Base-by-base conservation (phyloP, 306 rosid genomes). In the Vicia faba region DNA sequence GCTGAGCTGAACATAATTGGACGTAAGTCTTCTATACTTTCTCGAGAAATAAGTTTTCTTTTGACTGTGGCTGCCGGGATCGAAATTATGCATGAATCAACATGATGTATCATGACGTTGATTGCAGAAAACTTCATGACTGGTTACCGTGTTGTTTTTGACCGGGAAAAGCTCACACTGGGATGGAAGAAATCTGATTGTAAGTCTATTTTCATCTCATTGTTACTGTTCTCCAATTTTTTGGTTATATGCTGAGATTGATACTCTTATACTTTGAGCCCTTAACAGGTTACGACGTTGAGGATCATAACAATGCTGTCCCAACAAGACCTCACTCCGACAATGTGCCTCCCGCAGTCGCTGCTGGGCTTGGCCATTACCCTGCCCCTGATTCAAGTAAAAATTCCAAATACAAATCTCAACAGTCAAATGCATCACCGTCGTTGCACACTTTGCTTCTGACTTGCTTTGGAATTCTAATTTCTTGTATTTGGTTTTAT, bases 161-260 rank as follows among this genome's bases (percentile, higher is more conserved):
- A 89, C 78, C 80, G 98, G 33, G 96, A 92, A 81, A 89, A 81
- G 75, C 79, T 86, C 61, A 62, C 76, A 48, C 26, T 92, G 77
- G 96, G 98, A 78, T 92, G 98, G 96, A 89, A 81, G 85, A 86
- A 92, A 79, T 88, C 66, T 77, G 87, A 89, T 63, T 86, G 97
- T 88, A 75, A 64, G 92, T 82, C 62, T 68, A 33, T 33, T 74
- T 64, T 73, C 80, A 23, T 67, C 64, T 74, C 43, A 23, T 20
- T 31, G 64, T 29, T 66, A 35, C 4, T 3, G n/a, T 69, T 73
- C 41, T 66, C 49, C 54, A 60, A 14, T 64, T 69, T 57, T 12
- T 60, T 61, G 14, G 7, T 13, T 54, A 45, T 63, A 49, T 56
- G 11, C 19, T 13, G 61, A 54, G 48, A 33, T 70, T 51, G 9